These are phyloP conservation scores for Solanum chiquidenum DNA, from an alignment of 257 asterid genomes.

Conservation along the genomic window DNA sequence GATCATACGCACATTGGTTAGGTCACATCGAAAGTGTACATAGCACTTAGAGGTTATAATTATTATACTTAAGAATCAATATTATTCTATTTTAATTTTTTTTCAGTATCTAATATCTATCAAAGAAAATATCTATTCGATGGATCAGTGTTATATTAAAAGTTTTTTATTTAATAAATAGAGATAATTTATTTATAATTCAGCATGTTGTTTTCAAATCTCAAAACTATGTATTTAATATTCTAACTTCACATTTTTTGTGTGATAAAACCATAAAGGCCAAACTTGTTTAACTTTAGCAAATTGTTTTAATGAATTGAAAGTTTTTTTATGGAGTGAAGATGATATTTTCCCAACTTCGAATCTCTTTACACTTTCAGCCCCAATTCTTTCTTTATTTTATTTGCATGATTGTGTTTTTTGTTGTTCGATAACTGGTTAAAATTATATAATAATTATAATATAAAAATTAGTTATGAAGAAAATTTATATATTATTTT, in stretches of 20 bases:
- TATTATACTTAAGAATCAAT: too few relatives aligned
- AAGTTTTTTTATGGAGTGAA: slow-evolving; percentile 14
- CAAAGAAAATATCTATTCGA: too few relatives aligned
- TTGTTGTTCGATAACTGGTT: background rate
- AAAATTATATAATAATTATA: background rate
- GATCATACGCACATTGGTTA: background rate
- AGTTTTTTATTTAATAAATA: too few relatives aligned
- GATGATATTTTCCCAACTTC: slow-evolving; percentile 49
- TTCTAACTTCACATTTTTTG: background rate
- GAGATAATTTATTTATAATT: too few relatives aligned
- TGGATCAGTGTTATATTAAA: too few relatives aligned
- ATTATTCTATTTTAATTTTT: too few relatives aligned
- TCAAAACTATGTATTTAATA: background rate
- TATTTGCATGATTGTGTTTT: background rate
- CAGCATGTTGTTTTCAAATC: background rate
- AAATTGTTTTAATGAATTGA: slow-evolving; percentile 1
- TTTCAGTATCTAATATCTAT: too few relatives aligned
- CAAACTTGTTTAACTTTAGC: background rate
- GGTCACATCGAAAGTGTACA: background rate
- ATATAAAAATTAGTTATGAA: background rate
- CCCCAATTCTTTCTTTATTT: background rate
- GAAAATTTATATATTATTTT: background rate
- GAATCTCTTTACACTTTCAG: slow-evolving; percentile 11
- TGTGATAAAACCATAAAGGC: background rate
- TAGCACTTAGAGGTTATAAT: too few relatives aligned